Evolutionary conservation across 1,139 yeast genomes (phyloP).

Genomic region (Pichia sorboxylosa): DNA sequence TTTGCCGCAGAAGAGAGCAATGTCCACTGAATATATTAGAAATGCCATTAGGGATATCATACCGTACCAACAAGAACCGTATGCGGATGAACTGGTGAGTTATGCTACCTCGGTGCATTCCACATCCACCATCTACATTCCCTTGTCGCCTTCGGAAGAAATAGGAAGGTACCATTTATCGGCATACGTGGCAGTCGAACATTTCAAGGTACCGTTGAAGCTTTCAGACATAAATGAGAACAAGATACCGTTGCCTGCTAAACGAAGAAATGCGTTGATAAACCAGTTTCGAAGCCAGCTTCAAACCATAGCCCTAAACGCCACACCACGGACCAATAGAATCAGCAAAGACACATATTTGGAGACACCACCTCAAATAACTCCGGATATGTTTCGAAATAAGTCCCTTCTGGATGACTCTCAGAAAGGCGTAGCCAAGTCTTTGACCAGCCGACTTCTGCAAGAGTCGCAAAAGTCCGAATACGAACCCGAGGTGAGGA

Average conservation of each 20-base stretch:
- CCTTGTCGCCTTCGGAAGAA: slow-evolving; percentile 39
- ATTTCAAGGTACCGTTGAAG: slow-evolving; percentile 30
- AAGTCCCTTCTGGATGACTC: not conserved
- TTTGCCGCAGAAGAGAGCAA: too few relatives aligned
- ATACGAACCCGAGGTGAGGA: not conserved
- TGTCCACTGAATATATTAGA: slow-evolving; percentile 23
- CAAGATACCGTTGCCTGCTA: slow-evolving; percentile 50
- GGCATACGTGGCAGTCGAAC: slow-evolving; percentile 49
- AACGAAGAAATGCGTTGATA: slow-evolving; percentile 29
- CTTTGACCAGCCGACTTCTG: not conserved
- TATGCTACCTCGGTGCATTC: slow-evolving; percentile 42
- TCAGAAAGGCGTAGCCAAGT: not conserved
- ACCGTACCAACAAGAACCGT: slow-evolving; percentile 37
- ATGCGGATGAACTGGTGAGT: slow-evolving; percentile 35
- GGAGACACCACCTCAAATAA: slow-evolving; percentile 1
- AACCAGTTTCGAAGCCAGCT: slow-evolving; percentile 31
- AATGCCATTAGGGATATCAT: slow-evolving; percentile 34
- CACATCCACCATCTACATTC: slow-evolving; percentile 36
- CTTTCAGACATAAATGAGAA: slow-evolving; percentile 37
- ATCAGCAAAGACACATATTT: not conserved
- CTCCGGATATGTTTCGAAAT: not conserved
- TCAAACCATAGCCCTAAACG: slow-evolving; percentile 1
- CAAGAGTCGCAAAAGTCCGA: not conserved
- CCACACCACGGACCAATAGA: slow-evolving; percentile 9
- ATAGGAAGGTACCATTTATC: slow-evolving; percentile 56